phyloP scores from a whole-genome alignment of 1,284 basidiomycete genomes.

The Pseudozyma sp. region DNA sequence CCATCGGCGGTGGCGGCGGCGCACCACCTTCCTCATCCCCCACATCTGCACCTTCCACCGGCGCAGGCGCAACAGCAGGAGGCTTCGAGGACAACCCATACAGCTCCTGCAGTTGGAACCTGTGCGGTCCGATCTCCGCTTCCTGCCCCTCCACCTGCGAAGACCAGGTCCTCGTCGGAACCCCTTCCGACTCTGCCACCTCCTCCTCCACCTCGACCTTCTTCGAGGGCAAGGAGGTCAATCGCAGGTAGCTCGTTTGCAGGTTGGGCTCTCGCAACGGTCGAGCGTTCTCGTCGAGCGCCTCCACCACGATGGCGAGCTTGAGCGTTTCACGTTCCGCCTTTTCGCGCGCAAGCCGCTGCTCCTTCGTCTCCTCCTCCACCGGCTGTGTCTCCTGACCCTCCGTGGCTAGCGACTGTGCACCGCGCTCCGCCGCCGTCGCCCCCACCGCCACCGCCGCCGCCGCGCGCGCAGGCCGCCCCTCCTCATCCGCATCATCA shows the following conservation, averaged over 20 bases:
- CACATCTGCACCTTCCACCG: conserved; percentile 20
- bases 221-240: conserved; percentile 49
- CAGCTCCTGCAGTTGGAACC: conserved; percentile 66
- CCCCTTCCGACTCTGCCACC: conserved; percentile 1
- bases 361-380: conserved; percentile 57
- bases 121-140: conserved; percentile 63
- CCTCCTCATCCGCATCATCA: conserved; percentile 36
- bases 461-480: conserved; percentile 2
- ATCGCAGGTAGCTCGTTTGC: conserved; percentile 59
- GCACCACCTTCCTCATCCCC: conserved; percentile 23
- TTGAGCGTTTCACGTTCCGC: conserved; percentile 61
- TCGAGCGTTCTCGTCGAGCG: conserved; percentile 60
- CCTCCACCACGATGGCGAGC: conserved; percentile 63
- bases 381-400: conserved; percentile 10
- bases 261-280: conserved; percentile 59
- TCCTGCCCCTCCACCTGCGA: conserved; percentile 63
- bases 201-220: conserved; percentile 20
- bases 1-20: conserved; percentile 21
- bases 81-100: conserved; percentile 61
- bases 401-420: not conserved
- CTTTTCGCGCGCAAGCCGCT: conserved; percentile 52
- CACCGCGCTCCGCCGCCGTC: not conserved
- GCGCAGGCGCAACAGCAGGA: conserved; percentile 36
- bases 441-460: not conserved
- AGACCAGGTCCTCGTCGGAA: conserved; percentile 34